phyloP scores from a whole-genome alignment of 148 eudicot genomes.

The Spergularia marina region DNA sequence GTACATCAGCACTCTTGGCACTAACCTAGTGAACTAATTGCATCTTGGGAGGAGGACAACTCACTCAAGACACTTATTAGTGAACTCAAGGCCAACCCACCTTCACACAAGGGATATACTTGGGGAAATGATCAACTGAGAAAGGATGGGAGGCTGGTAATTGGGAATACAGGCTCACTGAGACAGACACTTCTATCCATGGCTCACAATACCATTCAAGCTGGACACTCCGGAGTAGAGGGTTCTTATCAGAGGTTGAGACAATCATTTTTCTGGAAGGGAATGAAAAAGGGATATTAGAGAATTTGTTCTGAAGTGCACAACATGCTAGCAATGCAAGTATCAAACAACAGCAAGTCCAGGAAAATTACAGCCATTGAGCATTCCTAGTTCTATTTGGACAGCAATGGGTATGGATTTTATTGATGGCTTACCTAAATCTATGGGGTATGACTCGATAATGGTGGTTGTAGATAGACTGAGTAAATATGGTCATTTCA shows the following conservation, averaged over 20 bases:
- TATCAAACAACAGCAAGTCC: background rate
- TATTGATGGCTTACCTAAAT: background rate
- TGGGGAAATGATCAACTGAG: too few relatives aligned
- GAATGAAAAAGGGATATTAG: background rate
- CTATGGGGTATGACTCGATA: background rate
- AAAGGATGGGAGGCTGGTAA: too few relatives aligned
- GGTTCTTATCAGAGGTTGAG: background rate
- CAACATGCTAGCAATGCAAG: background rate
- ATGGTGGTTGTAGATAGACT: background rate
- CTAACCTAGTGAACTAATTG: too few relatives aligned
- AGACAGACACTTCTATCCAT: background rate
- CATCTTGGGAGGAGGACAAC: too few relatives aligned
- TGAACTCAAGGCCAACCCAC: too few relatives aligned
- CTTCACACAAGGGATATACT: too few relatives aligned
- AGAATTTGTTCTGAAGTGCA: too few relatives aligned
- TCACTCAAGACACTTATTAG: too few relatives aligned
- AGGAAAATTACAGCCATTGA: background rate
- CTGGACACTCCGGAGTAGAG: background rate
- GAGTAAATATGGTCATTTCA: background rate
- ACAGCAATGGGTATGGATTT: background rate
- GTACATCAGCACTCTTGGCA: background rate
- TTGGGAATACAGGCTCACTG: background rate
- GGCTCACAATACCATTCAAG: background rate
- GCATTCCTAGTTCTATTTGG: background rate
- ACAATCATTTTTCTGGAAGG: background rate